phyloP scores from a whole-genome alignment of 225 moss, liverwort and hornwort genomes.

The Straminergon stramineum region DNA sequence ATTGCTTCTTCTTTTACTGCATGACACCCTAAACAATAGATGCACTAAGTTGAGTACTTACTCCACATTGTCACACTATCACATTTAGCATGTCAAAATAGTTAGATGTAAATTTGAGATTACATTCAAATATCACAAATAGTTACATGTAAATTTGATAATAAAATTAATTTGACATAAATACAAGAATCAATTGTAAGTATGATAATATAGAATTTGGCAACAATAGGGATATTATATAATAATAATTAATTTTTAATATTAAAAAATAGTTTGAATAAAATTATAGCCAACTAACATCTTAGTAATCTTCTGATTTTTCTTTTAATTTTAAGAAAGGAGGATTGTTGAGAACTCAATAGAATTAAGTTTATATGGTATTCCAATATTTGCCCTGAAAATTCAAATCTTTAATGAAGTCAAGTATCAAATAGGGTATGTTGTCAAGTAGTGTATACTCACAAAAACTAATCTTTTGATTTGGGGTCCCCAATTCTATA shows the following conservation, averaged over 20 bases:
- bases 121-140: too few relatives aligned
- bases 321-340: too few relatives aligned
- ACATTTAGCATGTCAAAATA: not conserved
- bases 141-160: too few relatives aligned
- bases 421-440: not conserved
- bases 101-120: too few relatives aligned
- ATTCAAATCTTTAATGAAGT: not conserved
- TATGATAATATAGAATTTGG: not conserved
- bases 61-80: not conserved
- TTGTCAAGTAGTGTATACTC: not conserved
- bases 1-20: not conserved
- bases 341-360: not conserved
- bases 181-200: not conserved
- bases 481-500: not conserved
- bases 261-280: too few relatives aligned
- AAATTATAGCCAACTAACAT: too few relatives aligned
- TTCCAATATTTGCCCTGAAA: not conserved
- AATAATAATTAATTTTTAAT: too few relatives aligned
- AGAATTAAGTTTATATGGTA: not conserved
- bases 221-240: not conserved
- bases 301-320: too few relatives aligned
- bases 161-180: too few relatives aligned
- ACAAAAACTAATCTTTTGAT: not conserved
- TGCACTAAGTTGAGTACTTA: not conserved
- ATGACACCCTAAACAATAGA: not conserved